These are phyloP conservation scores for Chaetothyriales sp. DNA, from an alignment of 2,329 filamentous ascomycete genomes.

Conservation along the genomic window DNA sequence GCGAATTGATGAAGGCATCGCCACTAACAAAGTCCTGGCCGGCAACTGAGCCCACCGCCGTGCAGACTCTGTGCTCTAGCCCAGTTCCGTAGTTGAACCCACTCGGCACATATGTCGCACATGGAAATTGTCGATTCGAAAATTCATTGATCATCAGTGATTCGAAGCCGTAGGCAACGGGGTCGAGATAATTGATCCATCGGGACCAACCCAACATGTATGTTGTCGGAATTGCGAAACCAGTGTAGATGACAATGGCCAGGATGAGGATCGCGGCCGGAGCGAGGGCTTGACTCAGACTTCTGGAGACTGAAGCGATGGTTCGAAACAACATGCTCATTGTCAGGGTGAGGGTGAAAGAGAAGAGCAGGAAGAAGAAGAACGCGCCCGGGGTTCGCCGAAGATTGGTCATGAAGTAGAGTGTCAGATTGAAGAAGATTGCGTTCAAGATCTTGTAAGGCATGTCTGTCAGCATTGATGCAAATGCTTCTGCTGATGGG, in stretches of 20 bases:
- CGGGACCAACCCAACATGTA: slow-evolving; percentile 52
- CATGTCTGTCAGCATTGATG: slow-evolving; percentile 74
- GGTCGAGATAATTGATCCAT: slow-evolving; percentile 56
- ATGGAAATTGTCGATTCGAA: slow-evolving; percentile 43
- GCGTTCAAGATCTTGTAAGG: slow-evolving; percentile 68
- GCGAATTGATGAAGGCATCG: slow-evolving; percentile 42
- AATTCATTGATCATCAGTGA: slow-evolving; percentile 46
- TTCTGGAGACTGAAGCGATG: slow-evolving; percentile 59
- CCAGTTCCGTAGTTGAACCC: slow-evolving; percentile 42
- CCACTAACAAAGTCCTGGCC: slow-evolving; percentile 44
- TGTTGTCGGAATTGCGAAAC: slow-evolving; percentile 48
- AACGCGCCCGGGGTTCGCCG: slow-evolving; percentile 60
- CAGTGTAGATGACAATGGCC: slow-evolving; percentile 53
- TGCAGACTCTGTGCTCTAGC: slow-evolving; percentile 53
- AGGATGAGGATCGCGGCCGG: slow-evolving; percentile 41
- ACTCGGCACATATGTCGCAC: slow-evolving; percentile 38
- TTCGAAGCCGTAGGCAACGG: slow-evolving; percentile 54
- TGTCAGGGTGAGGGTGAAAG: slow-evolving; percentile 44
- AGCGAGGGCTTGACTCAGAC: slow-evolving; percentile 50
- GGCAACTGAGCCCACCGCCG: slow-evolving; percentile 42
- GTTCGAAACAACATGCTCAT: slow-evolving; percentile 43
- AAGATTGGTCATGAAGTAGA: slow-evolving; percentile 83
- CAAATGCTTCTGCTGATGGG: slow-evolving; percentile 73
- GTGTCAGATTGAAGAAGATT: slow-evolving; percentile 60
- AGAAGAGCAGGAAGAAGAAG: slow-evolving; percentile 71